Base-by-base conservation (phyloP, 768 basidiomycete species). In the Wakefieldia striispora region DNA sequence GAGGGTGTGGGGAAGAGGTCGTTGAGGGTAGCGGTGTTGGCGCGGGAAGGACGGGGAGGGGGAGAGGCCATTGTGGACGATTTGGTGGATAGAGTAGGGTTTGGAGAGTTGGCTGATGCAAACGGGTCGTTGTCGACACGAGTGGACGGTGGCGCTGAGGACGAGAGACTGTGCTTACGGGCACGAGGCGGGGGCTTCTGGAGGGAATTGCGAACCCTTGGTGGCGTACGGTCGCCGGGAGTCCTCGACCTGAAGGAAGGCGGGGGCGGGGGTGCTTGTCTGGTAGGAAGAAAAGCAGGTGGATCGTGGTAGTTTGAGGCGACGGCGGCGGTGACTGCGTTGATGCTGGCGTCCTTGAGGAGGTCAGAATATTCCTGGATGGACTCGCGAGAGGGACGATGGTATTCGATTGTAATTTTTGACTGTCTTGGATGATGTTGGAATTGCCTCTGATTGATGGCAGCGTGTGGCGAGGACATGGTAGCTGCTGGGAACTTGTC, bases 311-410 rank as follows among this genome's bases (percentile, higher is more conserved):
- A 70, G 56, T 53, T 57, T 0, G 24, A 4, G 24, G 62, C 45
- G 14, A 60, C 47, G 40, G 67, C 69, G 24, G 81, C 77, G 38
- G 77, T 76, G 33, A 77, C 74, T 31, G 82, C 77, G 79, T 80
- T 77, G 9, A 78, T 44, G 59, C 75, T 78, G 12, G 79, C 73
- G 66, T 85, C 79, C 26, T 76, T 77, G 45, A 91, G 77, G 46
- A 90, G 82, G 49, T 84, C 80, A 65, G 83, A 77, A 67, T 88
- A 88, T 56, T 90, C 86, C 55, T 86, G 85, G 53, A 89, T 83
- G 56, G 83, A 86, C 66, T 86, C 80, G 38, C 86, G 72, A 11
- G 83, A 84, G 3, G 87, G 87, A 16, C 83, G 75, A 70, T 87
- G 82, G 66, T 88, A 85, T 62, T 91, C 86, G 66, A 91, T 75